Conservation (phyloP, 208 protist species). For the Strigomonas galati region DNA sequence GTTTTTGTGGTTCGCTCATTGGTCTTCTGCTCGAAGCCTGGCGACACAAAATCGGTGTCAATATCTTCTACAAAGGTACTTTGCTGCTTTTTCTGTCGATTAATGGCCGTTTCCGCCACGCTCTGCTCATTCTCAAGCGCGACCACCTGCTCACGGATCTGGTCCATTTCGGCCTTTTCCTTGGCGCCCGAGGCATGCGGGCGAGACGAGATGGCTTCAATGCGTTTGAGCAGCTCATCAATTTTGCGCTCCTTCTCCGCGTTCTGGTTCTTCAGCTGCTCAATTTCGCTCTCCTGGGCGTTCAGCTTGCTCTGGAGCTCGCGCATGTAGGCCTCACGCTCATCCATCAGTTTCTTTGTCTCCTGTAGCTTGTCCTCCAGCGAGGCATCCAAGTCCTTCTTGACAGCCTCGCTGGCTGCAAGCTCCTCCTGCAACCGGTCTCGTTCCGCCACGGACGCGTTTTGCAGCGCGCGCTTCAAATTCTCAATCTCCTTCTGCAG, state of each 20-base stretch:
- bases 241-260: slow-evolving; percentile 66
- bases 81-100: slow-evolving; percentile 18
- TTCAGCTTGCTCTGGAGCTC: slow-evolving; percentile 51
- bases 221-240: slow-evolving; percentile 52
- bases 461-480: slow-evolving; percentile 47
- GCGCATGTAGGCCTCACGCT: slow-evolving; percentile 61
- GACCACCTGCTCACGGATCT: slow-evolving; percentile 54
- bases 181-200: not conserved
- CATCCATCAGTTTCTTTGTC: slow-evolving; percentile 64
- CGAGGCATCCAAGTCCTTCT: slow-evolving; percentile 65
- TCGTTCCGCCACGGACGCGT: slow-evolving; percentile 46
- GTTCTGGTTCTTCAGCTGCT: slow-evolving; percentile 46
- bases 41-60: slow-evolving; percentile 14
- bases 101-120: slow-evolving; percentile 26
- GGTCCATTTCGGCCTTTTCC: slow-evolving; percentile 31
- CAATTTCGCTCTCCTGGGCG: slow-evolving; percentile 53
- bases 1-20: not conserved
- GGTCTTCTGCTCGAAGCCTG: not conserved
- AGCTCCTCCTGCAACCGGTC: slow-evolving; percentile 54
- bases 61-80: slow-evolving; percentile 9
- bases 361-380: slow-evolving; percentile 68
- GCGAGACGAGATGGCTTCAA: slow-evolving; percentile 22
- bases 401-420: slow-evolving; percentile 58
- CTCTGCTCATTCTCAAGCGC: slow-evolving; percentile 61
- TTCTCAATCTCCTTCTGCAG: slow-evolving; percentile 66